Evolutionary conservation across 2,329 filamentous ascomycete species (phyloP).

Genomic region (Acrocalymma vagum): DNA sequence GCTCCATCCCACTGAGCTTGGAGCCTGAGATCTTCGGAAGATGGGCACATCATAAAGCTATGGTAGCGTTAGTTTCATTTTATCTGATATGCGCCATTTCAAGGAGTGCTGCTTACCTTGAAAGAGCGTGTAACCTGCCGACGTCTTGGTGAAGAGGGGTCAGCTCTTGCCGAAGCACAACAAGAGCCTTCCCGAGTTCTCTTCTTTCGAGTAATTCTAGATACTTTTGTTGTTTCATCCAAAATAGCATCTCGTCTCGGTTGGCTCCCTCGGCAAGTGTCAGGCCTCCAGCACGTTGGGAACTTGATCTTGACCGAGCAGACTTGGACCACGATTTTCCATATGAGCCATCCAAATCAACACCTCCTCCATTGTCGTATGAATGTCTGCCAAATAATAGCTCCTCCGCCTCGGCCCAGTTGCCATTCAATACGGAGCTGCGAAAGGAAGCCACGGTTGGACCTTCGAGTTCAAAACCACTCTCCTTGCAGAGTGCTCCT

Average conservation of each 20-base stretch:
- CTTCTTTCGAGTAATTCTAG: slow-evolving; percentile 84
- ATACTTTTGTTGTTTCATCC: slow-evolving; percentile 92
- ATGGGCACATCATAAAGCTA: slow-evolving; percentile 87
- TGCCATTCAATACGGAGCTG: slow-evolving; percentile 78
- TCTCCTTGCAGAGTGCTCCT: slow-evolving; percentile 77
- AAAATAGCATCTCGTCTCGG: slow-evolving; percentile 82
- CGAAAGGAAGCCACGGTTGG: slow-evolving; percentile 87
- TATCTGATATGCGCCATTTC: neutral
- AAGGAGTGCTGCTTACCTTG: slow-evolving; percentile 61
- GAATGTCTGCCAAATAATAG: slow-evolving; percentile 69
- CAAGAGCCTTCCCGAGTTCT: slow-evolving; percentile 77
- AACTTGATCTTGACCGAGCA: slow-evolving; percentile 28
- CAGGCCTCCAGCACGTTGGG: slow-evolving; percentile 63
- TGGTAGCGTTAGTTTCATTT: slow-evolving; percentile 25
- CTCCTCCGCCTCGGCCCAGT: slow-evolving; percentile 86
- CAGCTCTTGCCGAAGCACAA: slow-evolving; percentile 86
- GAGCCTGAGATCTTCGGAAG: slow-evolving; percentile 76
- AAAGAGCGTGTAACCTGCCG: slow-evolving; percentile 79
- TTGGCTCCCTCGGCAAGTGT: slow-evolving; percentile 80
- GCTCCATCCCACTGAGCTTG: slow-evolving; percentile 90
- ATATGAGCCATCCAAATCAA: slow-evolving; percentile 43
- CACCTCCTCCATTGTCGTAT: slow-evolving; percentile 56
- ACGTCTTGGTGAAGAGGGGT: slow-evolving; percentile 86
- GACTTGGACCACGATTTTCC: slow-evolving; percentile 44
- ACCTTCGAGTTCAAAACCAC: slow-evolving; percentile 87